Evolutionary conservation across 2,329 filamentous ascomycete species (phyloP).

Genomic region (Alternaria infectoria): DNA sequence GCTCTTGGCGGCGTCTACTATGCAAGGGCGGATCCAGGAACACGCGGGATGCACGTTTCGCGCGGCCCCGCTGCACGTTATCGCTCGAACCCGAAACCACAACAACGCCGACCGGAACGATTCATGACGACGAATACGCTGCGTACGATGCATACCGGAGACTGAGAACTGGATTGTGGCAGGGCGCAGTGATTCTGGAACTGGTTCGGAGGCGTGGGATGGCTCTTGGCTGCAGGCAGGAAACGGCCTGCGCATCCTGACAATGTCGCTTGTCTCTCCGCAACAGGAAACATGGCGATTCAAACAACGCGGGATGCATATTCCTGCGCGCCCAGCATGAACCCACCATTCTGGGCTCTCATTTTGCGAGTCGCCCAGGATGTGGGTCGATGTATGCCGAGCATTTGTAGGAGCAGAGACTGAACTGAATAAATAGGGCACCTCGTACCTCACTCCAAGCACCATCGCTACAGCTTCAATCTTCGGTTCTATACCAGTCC

Average conservation of each 20-base stretch:
- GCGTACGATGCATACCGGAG: conserved; percentile 11
- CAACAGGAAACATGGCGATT: conserved; percentile 20
- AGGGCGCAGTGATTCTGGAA: conserved; percentile 10
- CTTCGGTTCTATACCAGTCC: conserved; percentile 34
- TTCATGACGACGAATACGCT: neutral
- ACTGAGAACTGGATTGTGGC: conserved; percentile 8
- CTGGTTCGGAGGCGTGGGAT: conserved; percentile 11
- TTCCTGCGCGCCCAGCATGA: conserved; percentile 23
- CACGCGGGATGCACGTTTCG: conserved; percentile 29
- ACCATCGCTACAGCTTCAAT: conserved; percentile 36
- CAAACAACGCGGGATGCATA: conserved; percentile 10
- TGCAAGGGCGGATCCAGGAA: conserved; percentile 18
- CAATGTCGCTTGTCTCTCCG: conserved; percentile 33
- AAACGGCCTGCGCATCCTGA: conserved; percentile 22
- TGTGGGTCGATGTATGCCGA: neutral
- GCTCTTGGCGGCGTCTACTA: conserved; percentile 27
- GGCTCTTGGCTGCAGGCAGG: conserved; percentile 22
- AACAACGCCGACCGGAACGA: conserved; percentile 5
- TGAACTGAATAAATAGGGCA: conserved; percentile 31
- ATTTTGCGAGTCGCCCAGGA: conserved; percentile 5
- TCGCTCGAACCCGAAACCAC: conserved; percentile 11
- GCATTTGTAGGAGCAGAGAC: neutral
- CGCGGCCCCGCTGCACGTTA: conserved; percentile 11
- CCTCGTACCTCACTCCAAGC: conserved; percentile 6
- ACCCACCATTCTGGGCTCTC: conserved; percentile 15